phyloP scores from a whole-genome alignment of 2,329 filamentous ascomycete genomes.

The Sarocladium strictum region DNA sequence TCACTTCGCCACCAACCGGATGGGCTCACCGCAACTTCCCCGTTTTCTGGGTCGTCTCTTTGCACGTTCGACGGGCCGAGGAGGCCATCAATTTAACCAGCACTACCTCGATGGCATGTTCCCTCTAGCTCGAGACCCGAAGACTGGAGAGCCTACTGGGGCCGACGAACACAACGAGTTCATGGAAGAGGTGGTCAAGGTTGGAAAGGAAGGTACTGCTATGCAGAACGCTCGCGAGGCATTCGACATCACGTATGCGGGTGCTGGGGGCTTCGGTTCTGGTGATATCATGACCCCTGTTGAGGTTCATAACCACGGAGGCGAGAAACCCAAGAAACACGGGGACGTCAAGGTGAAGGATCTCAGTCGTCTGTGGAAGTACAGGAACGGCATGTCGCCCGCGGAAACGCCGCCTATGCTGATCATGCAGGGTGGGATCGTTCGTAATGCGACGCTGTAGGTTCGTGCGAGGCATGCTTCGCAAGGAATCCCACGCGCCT shows the following conservation, averaged over 20 bases:
- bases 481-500: no score
- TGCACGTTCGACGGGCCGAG: slow-evolving; percentile 39
- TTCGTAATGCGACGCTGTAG: slow-evolving; percentile 34
- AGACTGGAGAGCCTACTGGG: slow-evolving; percentile 34
- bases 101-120: slow-evolving; percentile 60
- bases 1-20: slow-evolving; percentile 50
- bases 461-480: slow-evolving; percentile 6
- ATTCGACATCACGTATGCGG: slow-evolving; percentile 41
- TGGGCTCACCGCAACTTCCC: slow-evolving; percentile 40
- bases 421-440: slow-evolving; percentile 27
- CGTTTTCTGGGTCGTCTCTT: slow-evolving; percentile 60
- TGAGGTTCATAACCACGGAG: slow-evolving; percentile 28
- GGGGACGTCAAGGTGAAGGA: slow-evolving; percentile 48
- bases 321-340: slow-evolving; percentile 21
- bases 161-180: slow-evolving; percentile 48
- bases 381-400: slow-evolving; percentile 53
- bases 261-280: slow-evolving; percentile 30
- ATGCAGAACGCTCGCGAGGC: slow-evolving; percentile 39
- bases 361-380: slow-evolving; percentile 56
- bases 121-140: slow-evolving; percentile 37
- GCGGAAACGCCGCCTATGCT: slow-evolving; percentile 33
- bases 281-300: slow-evolving; percentile 29
- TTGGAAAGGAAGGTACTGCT: slow-evolving; percentile 38
- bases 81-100: slow-evolving; percentile 54
- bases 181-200: slow-evolving; percentile 51